Evolutionary conservation across 176 grass and related monocot species (phyloP), one percentile per base, ranked within the genome.

Genomic region (Zea mays): DNA sequence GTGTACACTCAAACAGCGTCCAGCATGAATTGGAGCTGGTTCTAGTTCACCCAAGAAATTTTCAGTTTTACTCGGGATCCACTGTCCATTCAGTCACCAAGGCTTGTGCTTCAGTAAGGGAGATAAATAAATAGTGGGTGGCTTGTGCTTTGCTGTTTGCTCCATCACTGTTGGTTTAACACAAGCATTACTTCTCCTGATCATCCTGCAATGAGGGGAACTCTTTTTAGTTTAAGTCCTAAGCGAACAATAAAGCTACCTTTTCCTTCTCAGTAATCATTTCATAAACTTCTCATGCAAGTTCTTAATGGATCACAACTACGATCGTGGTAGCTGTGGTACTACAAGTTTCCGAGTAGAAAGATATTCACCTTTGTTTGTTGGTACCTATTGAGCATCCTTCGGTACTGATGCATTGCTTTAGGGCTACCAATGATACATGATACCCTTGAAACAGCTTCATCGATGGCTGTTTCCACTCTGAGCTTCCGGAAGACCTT

Each of bases 401-500:
- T 80, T 69, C 86, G 64, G 72, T 99, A 99, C 39, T 99, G 90
- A 62, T 87, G 78, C 75, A 79, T 91, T 54, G 92, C 88, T 64
- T 83, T 12, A 63, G 88, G 86, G 54, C 62, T 71, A 8, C 75
- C 72, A 1, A 86, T 57, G 56, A 93, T 80, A 15, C 71, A 68
- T 37, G 89, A 72, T 80, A 99, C 96, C 67, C 71, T 96, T 3
- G 81, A 90, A 69, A 96, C 85, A 72, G 92, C 92, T 80, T 95
- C 78, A 38, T 82, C 78, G 57, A 88, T 61, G 77, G 85, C 88
- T 80, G 86, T 85, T 63, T 99, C 90, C 74, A 99, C 90, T 62
- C 82, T 90, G 75, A 93, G 83, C 73, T 93, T 95, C 19, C 86
- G 83, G 37, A 99, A 93, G 76, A 81, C 81, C 62, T 69, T 80